phyloP scores from a whole-genome alignment of 495 filamentous ascomycete genomes.

The Penicillium simplicissimum region DNA sequence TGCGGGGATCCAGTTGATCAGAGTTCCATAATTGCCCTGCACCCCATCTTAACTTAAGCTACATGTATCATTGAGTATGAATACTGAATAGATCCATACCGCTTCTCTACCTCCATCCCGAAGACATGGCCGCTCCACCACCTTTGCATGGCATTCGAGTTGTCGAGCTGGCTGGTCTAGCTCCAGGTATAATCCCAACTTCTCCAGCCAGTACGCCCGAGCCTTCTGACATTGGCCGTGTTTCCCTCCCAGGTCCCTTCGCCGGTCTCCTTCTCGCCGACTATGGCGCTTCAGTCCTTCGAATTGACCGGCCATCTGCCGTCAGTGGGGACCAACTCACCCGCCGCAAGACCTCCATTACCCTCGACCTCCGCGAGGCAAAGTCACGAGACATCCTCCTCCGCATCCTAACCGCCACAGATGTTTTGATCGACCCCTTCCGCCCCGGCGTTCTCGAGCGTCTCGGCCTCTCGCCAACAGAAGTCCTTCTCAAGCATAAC shows the following conservation, averaged over 20 bases:
- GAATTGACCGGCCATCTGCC: constrained; percentile 69
- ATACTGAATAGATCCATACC: too few relatives aligned
- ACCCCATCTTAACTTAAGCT: too few relatives aligned
- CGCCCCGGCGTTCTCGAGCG: constrained; percentile 87
- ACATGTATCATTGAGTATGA: too few relatives aligned
- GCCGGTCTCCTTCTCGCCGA: constrained; percentile 86
- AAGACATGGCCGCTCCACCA: constrained; percentile 43
- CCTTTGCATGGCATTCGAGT: constrained; percentile 78
- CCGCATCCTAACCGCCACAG: constrained; percentile 59
- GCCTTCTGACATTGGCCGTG: background rate
- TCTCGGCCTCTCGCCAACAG: constrained; percentile 67
- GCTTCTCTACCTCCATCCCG: background rate
- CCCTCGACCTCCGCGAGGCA: constrained; percentile 71
- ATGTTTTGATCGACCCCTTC: constrained; percentile 90
- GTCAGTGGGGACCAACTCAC: constrained; percentile 63
- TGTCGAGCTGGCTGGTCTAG: constrained; percentile 86
- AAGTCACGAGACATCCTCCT: constrained; percentile 64
- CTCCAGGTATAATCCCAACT: constrained; percentile 63
- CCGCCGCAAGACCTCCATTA: constrained; percentile 75
- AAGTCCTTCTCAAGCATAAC: constrained; percentile 63
- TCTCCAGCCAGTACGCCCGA: background rate
- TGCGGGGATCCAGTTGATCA: constrained; percentile 25
- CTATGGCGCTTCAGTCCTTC: constrained; percentile 83
- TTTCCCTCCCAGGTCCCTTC: constrained; percentile 67
- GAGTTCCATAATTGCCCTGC: background rate